Evolutionary conservation across 306 rosid genomes (phyloP).

Genomic region (Medicago truncatula): DNA sequence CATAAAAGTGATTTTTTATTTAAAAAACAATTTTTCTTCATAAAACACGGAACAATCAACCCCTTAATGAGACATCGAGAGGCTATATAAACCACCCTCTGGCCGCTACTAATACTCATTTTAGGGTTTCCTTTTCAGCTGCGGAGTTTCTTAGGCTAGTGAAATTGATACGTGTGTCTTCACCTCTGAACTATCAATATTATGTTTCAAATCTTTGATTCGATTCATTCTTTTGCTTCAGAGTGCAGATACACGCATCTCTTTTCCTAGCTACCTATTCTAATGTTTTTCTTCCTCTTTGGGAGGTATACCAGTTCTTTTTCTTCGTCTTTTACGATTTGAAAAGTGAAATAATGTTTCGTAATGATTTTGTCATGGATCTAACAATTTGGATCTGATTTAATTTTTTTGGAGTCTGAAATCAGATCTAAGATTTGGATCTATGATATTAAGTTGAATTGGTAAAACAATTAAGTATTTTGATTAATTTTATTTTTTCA

Average conservation of each 20-base stretch:
- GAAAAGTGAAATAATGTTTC: neutral
- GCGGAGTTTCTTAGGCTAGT: neutral
- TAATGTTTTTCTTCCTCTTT: neutral
- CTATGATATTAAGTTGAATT: too few species aligned
- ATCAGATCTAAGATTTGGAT: too few species aligned
- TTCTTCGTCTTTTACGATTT: too few species aligned
- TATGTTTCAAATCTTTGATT: neutral
- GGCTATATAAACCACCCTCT: neutral
- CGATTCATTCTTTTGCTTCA: neutral
- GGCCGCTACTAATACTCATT: neutral
- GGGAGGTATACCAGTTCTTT: neutral
- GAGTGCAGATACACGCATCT: conserved; percentile 7
- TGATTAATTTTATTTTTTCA: too few species aligned
- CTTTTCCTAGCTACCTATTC: neutral
- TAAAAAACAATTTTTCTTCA: too few species aligned
- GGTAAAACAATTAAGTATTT: too few species aligned
- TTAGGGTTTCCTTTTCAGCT: neutral
- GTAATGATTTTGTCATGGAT: too few species aligned
- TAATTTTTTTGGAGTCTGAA: too few species aligned
- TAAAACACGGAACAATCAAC: too few species aligned
- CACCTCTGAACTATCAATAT: conserved; percentile 10
- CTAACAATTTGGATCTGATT: too few species aligned
- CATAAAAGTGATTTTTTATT: too few species aligned
- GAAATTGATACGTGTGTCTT: conserved; percentile 29
- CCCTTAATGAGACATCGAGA: too few species aligned